Evolutionary conservation across 2,329 filamentous ascomycete genomes (phyloP).

Genomic region (Diplodia scrobiculata): DNA sequence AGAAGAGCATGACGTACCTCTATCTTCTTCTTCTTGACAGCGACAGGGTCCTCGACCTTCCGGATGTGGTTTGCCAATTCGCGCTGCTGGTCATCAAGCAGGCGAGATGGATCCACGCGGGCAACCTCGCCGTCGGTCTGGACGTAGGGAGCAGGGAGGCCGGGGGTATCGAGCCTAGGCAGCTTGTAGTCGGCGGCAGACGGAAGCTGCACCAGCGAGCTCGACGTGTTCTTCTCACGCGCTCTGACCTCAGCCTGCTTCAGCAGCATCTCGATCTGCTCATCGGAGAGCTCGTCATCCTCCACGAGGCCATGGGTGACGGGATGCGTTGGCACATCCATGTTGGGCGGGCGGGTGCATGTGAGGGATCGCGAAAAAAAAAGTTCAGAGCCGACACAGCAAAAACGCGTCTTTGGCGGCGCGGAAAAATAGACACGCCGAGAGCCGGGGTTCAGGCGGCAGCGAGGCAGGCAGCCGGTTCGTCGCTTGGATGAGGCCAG

Average conservation of each 20-base stretch:
- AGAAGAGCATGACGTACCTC: conserved; percentile 51
- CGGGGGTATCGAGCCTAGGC: conserved; percentile 54
- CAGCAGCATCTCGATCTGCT: conserved; percentile 56
- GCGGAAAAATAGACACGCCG: conserved; percentile 2
- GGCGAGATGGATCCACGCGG: conserved; percentile 55
- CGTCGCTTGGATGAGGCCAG: not conserved
- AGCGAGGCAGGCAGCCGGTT: not conserved
- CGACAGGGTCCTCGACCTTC: conserved; percentile 58
- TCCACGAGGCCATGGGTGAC: conserved; percentile 14
- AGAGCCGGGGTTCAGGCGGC: conserved; percentile 5
- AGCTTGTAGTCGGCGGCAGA: conserved; percentile 46
- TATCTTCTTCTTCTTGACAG: conserved; percentile 49
- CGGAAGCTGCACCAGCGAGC: conserved; percentile 19
- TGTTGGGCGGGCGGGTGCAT: conserved; percentile 13
- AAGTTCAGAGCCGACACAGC: conserved; percentile 9
- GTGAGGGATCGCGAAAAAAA: conserved; percentile 17
- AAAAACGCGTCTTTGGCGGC: conserved; percentile 7
- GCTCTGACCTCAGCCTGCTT: conserved; percentile 64
- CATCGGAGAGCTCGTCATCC: conserved; percentile 58
- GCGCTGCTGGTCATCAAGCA: conserved; percentile 54
- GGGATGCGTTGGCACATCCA: conserved; percentile 27
- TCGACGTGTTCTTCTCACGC: conserved; percentile 46
- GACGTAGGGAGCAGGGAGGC: conserved; percentile 58
- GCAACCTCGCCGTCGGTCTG: conserved; percentile 57
- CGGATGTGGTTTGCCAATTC: conserved; percentile 53